Evolutionary conservation across 805 yeast genomes (phyloP).

Genomic region (Nakazawaea ishiwadae): DNA sequence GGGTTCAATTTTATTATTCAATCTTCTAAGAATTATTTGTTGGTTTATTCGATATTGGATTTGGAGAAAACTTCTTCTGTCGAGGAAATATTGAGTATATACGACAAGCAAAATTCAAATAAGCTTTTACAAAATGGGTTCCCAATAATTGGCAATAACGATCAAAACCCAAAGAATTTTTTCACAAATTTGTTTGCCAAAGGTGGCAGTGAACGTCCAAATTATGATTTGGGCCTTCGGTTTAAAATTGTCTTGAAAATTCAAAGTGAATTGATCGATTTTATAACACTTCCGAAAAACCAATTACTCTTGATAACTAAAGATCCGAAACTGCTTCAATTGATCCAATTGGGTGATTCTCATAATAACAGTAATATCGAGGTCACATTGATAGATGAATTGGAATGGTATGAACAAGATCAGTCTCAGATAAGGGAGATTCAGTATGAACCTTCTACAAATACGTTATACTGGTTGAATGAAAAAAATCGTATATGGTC

Average conservation of each 20-base stretch:
- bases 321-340: constrained; percentile 30
- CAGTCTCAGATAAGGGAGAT: constrained; percentile 15
- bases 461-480: constrained; percentile 27
- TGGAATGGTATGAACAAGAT: constrained; percentile 26
- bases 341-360: constrained; percentile 22
- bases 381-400: constrained; percentile 24
- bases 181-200: constrained; percentile 22
- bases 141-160: constrained; percentile 17
- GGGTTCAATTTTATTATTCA: constrained; percentile 35
- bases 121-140: constrained; percentile 29
- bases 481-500: constrained; percentile 26
- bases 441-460: constrained; percentile 19
- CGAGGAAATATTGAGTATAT: constrained; percentile 27
- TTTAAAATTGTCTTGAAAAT: constrained; percentile 29
- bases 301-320: constrained; percentile 23
- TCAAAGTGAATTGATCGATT: constrained; percentile 27
- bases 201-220: constrained; percentile 22
- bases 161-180: constrained; percentile 18
- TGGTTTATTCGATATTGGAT: constrained; percentile 35
- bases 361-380: constrained; percentile 22
- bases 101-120: constrained; percentile 18
- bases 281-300: constrained; percentile 20
- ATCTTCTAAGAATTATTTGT: constrained; percentile 33
- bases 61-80: constrained; percentile 15
- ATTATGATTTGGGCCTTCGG: constrained; percentile 26